Conservation (phyloP, 2,329 filamentous ascomycete species). For the Plenodomus tracheiphilus region DNA sequence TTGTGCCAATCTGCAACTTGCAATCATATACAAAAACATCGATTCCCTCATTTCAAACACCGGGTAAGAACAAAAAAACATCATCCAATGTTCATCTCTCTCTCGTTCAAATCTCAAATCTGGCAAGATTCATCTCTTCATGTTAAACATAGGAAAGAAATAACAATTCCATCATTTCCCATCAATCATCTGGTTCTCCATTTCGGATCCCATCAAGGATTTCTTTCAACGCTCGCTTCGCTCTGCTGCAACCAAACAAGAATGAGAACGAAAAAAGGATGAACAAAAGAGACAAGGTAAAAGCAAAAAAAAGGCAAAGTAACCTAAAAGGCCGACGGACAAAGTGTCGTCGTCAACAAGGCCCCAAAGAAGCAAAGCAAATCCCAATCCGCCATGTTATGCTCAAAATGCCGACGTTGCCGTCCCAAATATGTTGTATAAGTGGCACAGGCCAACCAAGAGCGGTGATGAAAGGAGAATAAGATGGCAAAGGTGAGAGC, state of each 20-base stretch:
- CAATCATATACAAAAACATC: no score
- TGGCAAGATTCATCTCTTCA: no score
- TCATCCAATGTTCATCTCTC: not conserved
- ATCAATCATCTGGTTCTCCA: not conserved
- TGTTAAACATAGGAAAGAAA: not conserved
- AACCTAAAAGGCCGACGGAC: not conserved
- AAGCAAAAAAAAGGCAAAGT: conserved; percentile 16
- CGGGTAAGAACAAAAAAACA: no score
- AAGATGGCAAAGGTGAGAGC: conserved; percentile 14
- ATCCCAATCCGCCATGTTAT: conserved; percentile 26
- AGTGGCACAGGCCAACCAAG: conserved; percentile 19
- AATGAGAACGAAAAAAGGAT: conserved; percentile 21
- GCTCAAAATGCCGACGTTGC: conserved; percentile 40
- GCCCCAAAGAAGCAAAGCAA: conserved; percentile 21
- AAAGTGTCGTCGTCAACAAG: conserved; percentile 12
- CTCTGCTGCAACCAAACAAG: conserved; percentile 25
- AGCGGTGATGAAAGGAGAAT: conserved; percentile 24
- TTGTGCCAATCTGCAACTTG: no score
- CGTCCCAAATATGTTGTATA: conserved; percentile 34
- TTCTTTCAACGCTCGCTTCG: conserved; percentile 37
- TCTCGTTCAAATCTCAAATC: no score
- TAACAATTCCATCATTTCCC: not conserved
- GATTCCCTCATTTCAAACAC: no score
- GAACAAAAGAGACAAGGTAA: conserved; percentile 11
- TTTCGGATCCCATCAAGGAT: not conserved